Evolutionary conservation across 805 yeast species (phyloP).

Genomic region (Starmerella geochares): DNA sequence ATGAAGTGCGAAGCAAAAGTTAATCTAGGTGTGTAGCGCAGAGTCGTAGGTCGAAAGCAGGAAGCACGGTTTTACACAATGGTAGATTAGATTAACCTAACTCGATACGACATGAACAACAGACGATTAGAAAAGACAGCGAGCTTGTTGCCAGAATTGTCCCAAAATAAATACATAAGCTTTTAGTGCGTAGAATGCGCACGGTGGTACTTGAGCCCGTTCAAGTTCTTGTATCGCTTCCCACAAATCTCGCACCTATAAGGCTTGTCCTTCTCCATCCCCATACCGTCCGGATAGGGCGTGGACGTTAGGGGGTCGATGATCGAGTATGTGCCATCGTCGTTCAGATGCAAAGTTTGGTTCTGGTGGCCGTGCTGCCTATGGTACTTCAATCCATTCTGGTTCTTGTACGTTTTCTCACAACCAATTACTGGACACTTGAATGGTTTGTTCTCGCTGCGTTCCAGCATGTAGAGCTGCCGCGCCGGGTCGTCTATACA

Average conservation of each 20-base stretch:
- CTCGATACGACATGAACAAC: neutral
- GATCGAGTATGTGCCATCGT: slow-evolving; percentile 85
- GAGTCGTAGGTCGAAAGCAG: too few relatives aligned
- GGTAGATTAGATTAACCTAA: neutral
- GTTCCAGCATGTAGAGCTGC: slow-evolving; percentile 83
- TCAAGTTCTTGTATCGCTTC: slow-evolving; percentile 87
- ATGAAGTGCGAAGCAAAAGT: too few relatives aligned
- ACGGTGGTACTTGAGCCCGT: slow-evolving; percentile 92
- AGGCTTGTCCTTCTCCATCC: slow-evolving; percentile 95
- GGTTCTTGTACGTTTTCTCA: slow-evolving; percentile 94
- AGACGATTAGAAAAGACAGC: neutral
- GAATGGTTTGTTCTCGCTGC: slow-evolving; percentile 86
- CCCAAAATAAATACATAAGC: slow-evolving; percentile 5
- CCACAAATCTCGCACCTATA: slow-evolving; percentile 98
- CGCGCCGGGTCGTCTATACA: slow-evolving; percentile 96
- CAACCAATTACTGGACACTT: slow-evolving; percentile 98
- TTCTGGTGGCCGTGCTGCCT: slow-evolving; percentile 94
- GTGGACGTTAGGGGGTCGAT: slow-evolving; percentile 74
- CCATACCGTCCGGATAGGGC: slow-evolving; percentile 87
- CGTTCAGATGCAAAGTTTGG: slow-evolving; percentile 79
- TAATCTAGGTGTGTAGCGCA: too few relatives aligned
- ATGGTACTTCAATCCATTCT: slow-evolving; percentile 93
- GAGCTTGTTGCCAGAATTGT: neutral
- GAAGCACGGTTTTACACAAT: too few relatives aligned
- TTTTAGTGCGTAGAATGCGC: slow-evolving; percentile 90